Evolutionary conservation across 2,329 filamentous ascomycete species (phyloP).

Genomic region (Thelonectria olida): DNA sequence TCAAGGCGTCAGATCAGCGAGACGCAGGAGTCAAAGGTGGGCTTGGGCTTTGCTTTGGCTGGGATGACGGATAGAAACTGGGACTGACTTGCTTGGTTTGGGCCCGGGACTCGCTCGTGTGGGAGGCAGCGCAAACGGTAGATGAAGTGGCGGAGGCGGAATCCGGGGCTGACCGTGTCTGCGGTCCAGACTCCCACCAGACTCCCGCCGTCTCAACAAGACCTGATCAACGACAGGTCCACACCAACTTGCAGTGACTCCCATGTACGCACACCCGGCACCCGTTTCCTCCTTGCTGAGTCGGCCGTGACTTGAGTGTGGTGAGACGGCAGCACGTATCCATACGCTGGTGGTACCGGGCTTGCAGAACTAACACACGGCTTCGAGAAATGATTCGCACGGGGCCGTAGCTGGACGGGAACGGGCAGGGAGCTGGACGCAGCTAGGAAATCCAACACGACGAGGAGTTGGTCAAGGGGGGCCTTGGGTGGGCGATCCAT

Average conservation of each 20-base stretch:
- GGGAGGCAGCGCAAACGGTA: slow-evolving; percentile 31
- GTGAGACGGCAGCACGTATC: slow-evolving; percentile 33
- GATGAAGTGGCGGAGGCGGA: slow-evolving; percentile 40
- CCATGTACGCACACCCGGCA: slow-evolving; percentile 2
- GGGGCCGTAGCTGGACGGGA: slow-evolving; percentile 26
- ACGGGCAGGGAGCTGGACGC: slow-evolving; percentile 29
- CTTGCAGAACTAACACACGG: slow-evolving; percentile 29
- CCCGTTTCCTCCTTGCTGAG: slow-evolving; percentile 29
- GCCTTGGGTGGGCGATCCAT: too few relatives aligned
- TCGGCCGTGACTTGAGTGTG: slow-evolving; percentile 22
- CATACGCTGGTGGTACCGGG: slow-evolving; percentile 28
- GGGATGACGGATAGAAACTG: not conserved
- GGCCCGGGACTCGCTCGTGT: slow-evolving; percentile 20
- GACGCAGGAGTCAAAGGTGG: slow-evolving; percentile 12
- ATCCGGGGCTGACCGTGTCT: slow-evolving; percentile 38
- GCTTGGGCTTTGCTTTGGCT: not conserved
- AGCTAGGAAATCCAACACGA: slow-evolving; percentile 30
- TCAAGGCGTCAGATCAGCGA: slow-evolving; percentile 9
- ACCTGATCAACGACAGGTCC: slow-evolving; percentile 28
- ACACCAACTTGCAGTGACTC: not conserved
- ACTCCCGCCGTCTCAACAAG: slow-evolving; percentile 20
- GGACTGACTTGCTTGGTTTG: slow-evolving; percentile 11
- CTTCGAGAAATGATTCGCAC: slow-evolving; percentile 34
- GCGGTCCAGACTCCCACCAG: slow-evolving; percentile 33
- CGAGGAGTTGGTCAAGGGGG: slow-evolving; percentile 20